Evolutionary conservation across 768 basidiomycete species (phyloP), one percentile per base, ranked within the genome.

Genomic region (Mrakia gelida): DNA sequence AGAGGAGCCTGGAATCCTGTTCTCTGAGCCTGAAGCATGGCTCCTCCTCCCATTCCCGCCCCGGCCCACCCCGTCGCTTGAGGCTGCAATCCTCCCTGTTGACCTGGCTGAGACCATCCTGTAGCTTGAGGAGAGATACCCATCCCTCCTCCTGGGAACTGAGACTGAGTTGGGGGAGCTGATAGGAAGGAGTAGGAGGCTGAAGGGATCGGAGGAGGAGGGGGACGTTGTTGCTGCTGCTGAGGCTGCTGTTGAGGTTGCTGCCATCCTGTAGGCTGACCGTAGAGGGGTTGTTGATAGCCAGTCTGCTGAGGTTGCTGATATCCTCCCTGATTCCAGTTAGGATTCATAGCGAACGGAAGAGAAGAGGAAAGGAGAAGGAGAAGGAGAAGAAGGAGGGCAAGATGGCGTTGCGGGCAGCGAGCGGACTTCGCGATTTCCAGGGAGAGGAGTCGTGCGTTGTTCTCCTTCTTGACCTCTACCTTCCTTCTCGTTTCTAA

Each of bases 1-100:
- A 95, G 88, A 41, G 67, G 93, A 26, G 92, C 92, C 75, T 92
- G 86, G 81, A 88, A 92, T 30, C 93, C 93, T 9, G 93, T 94
- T 7, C 59, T 59, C 75, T 87, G 85, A 52, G 49, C 49, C 81
- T 94, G 93, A 23, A 92, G 88, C 1, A 91, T 86, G 72, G 94
- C 87, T 10, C 86, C 76, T 10, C 86, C 75, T 21, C 87, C 67
- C 34, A 82, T 83, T 80, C 80, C 87, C 81, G 81, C 84, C 82
- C 82, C 89, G 2, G 30, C 63, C 75, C 75, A 75, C 52, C 88
- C 88, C 0, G 91, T 90, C 82, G 87, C 88, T 83, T 91, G 91
- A 15, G 90, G 87, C 81, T 90, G 88, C 41, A 81, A 80, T 9
- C 71, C 75, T 43, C 74, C 67, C 21, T 71, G 67, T 11, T 32